Base-by-base conservation (phyloP, 106 monocot species). In the Xerophyta viscosa region DNA sequence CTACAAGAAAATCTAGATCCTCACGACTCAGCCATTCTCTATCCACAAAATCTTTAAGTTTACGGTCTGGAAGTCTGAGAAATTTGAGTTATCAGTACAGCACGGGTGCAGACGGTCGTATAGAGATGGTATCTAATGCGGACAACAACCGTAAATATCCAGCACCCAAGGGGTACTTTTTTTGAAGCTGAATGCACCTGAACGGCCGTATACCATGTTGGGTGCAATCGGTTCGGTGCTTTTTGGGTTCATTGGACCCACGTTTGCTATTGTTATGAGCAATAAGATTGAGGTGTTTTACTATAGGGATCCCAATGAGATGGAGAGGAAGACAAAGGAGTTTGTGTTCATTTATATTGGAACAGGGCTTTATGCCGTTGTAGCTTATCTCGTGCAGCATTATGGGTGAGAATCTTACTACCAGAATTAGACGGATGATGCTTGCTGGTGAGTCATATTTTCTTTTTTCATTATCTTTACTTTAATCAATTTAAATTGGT, bases 351-450 rank as follows among this genome's bases (percentile, higher is more conserved):
- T 98, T 21, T 98, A 98, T 31, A 89, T 98, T 29, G 96, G 89
- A 10, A 77, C 96, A 19, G 96, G 96, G 27, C 73, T 98, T 37
- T 98, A 98, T 77, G 96, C 96, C 7, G 96, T 98, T 28, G 76
- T 81, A 30, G 96, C 89, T 46, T 98, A 98, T 70, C 57, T 98
- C 8, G 64, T 98, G 43, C 96, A 98, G 62, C 96, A 98, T 69
- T 98, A 98, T 89, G 89, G 96, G 96, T 18, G 96, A 98, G 60
- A 98, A 98, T 54, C 85, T 98, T 46, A 98, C 89, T 13, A 98
- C 89, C 46, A 78, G 96, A 61, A 89, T 98, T 19, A 75, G 96
- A 19, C 72, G 96, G 37, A 98, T 98, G 96, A 98, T 98, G 96
- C 81, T 98, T 56, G 77, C 89, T 33, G 80, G 94, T 88, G 13